A percentile compares a stretch with the other conserved stretches of the same genome.
Evolutionary conservation across 768 basidiomycete species (phyloP).

Genomic region (Suillus subaureus): DNA sequence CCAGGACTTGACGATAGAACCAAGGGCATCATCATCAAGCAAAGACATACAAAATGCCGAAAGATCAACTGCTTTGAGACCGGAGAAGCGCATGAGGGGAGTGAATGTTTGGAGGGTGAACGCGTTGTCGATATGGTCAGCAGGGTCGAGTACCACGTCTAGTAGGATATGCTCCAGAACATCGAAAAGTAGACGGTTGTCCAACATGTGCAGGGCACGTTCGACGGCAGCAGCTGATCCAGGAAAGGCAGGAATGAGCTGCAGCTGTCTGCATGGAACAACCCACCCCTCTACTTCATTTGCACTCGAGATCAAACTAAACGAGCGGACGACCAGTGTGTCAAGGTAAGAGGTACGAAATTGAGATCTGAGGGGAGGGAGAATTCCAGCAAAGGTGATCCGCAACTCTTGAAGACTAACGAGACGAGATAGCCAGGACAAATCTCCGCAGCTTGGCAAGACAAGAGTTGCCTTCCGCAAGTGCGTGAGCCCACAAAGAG

Average conservation of each 20-base stretch:
- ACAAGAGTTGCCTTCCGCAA: neutral
- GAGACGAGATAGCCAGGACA: neutral
- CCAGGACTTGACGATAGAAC: constrained; percentile 1
- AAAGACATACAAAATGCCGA: neutral
- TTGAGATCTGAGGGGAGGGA: neutral
- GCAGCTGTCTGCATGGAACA: constrained; percentile 2
- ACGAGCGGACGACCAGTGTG: neutral
- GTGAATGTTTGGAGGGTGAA: neutral
- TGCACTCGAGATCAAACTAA: neutral
- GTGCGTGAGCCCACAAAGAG: neutral
- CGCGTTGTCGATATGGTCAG: neutral
- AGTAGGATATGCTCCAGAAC: neutral
- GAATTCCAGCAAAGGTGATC: neutral
- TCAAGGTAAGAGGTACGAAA: neutral
- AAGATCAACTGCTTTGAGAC: neutral
- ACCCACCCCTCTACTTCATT: neutral
- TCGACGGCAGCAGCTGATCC: neutral
- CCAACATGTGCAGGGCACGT: neutral
- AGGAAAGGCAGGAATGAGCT: neutral
- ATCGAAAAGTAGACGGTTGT: neutral
- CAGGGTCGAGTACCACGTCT: neutral
- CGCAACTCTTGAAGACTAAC: neutral
- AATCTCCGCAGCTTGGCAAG: neutral
- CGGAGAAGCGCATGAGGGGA: neutral
- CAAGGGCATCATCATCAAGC: neutral